phyloP scores from a whole-genome alignment of 148 eudicot species.

The Vaccinium vitisidaea region DNA sequence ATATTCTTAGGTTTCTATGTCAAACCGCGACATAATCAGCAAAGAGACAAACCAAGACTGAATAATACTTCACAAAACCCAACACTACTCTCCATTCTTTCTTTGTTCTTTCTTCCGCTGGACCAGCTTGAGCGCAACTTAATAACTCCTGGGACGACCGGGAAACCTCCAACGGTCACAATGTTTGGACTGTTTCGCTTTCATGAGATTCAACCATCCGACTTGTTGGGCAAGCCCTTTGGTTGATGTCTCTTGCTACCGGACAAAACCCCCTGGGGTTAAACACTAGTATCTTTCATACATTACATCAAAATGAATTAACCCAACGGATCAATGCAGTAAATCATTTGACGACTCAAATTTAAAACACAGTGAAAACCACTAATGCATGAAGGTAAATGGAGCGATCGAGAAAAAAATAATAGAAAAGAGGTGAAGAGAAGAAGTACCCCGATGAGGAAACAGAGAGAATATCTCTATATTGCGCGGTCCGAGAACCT shows the following conservation, averaged over 20 bases:
- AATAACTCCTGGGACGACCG: too few relatives aligned
- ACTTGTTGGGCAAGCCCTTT: too few relatives aligned
- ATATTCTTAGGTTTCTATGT: background rate
- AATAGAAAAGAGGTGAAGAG: background rate
- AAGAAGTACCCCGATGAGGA: conserved; percentile 19
- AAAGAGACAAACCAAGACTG: background rate
- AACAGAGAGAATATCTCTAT: background rate
- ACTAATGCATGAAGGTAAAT: background rate
- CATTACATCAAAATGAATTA: background rate
- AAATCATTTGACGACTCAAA: background rate
- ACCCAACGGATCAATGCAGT: background rate
- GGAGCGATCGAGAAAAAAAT: too few relatives aligned
- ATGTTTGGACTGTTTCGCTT: too few relatives aligned
- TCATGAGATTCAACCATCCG: too few relatives aligned
- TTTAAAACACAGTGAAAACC: background rate
- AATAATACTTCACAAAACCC: background rate
- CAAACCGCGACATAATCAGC: background rate
- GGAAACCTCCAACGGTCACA: too few relatives aligned
- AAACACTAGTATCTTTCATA: background rate
- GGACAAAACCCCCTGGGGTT: too few relatives aligned
- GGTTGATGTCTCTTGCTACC: too few relatives aligned
- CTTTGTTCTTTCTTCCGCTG: too few relatives aligned
- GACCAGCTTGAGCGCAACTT: too few relatives aligned
- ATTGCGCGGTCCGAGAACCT: background rate
- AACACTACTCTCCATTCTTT: background rate